These are phyloP conservation scores for Acanthamoeba culbertsoni DNA, from an alignment of 208 protist species.

Conservation along the genomic window DNA sequence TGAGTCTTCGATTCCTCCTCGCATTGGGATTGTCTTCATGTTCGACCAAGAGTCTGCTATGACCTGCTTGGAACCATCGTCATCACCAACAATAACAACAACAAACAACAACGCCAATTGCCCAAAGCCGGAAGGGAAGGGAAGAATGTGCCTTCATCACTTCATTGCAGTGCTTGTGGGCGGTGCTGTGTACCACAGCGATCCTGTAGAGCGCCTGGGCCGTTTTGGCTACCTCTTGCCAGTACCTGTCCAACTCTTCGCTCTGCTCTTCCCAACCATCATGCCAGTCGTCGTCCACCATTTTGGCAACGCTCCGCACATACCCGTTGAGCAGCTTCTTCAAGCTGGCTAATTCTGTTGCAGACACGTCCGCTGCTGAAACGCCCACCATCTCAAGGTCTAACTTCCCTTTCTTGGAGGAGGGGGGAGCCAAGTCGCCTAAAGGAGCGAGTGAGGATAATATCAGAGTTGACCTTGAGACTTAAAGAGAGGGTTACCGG, in stretches of 20 bases:
- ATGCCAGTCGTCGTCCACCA: constrained; percentile 14
- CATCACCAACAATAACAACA: too few relatives aligned
- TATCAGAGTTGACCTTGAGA: too few relatives aligned
- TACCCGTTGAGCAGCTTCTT: constrained; percentile 15
- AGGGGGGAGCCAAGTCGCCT: background rate
- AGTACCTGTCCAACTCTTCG: constrained; percentile 4
- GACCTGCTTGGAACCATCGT: too few relatives aligned
- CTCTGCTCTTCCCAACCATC: constrained; percentile 24
- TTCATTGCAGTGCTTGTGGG: background rate
- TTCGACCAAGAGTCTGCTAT: constrained; percentile 12
- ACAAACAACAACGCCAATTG: too few relatives aligned
- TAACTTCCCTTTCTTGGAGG: background rate
- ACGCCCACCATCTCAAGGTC: background rate
- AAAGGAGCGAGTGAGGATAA: too few relatives aligned
- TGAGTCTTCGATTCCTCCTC: background rate
- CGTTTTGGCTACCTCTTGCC: background rate
- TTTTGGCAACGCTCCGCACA: background rate
- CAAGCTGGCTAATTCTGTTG: background rate
- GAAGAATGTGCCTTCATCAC: background rate
- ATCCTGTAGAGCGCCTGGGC: constrained; percentile 5
- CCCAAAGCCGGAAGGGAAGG: too few relatives aligned
- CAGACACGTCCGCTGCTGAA: background rate
- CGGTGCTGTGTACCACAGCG: background rate
- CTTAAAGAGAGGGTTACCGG: too few relatives aligned
- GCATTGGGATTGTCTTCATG: background rate